Percentiles rank a stretch among this genome's conserved stretches.
Conservation (phyloP, 345 rosid genomes). For the Rhodamnia argentea region DNA sequence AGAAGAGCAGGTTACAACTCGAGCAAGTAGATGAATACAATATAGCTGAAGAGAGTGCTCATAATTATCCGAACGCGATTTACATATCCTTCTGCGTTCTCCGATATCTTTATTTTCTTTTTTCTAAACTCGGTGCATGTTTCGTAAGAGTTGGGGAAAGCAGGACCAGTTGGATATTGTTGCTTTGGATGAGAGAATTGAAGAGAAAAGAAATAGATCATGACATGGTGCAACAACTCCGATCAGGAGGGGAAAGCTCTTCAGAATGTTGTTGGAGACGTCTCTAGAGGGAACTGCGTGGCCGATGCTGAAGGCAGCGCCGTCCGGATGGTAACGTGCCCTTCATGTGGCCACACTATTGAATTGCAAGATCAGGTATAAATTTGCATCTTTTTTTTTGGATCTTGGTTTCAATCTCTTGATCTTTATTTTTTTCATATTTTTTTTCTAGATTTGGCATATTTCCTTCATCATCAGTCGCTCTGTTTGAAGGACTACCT, state of each 20-base stretch:
- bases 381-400: background rate
- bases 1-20: background rate
- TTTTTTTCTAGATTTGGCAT: background rate
- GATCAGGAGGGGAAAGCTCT: background rate
- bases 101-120: background rate
- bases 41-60: background rate
- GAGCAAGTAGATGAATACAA: background rate
- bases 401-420: background rate
- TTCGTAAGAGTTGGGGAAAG: background rate
- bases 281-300: background rate
- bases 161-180: background rate
- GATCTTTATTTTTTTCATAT: background rate
- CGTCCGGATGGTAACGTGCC: slow-evolving; percentile 29
- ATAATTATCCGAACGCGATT: background rate
- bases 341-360: slow-evolving; percentile 68
- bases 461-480: background rate
- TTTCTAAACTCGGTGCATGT: background rate
- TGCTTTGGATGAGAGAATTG: background rate
- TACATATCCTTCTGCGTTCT: background rate
- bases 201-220: background rate
- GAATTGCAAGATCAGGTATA: slow-evolving; percentile 57
- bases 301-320: background rate
- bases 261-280: background rate
- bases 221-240: background rate
- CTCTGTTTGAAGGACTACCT: background rate